Base-by-base conservation (phyloP, 1,139 yeast genomes). In the Debaryomyces sp. region DNA sequence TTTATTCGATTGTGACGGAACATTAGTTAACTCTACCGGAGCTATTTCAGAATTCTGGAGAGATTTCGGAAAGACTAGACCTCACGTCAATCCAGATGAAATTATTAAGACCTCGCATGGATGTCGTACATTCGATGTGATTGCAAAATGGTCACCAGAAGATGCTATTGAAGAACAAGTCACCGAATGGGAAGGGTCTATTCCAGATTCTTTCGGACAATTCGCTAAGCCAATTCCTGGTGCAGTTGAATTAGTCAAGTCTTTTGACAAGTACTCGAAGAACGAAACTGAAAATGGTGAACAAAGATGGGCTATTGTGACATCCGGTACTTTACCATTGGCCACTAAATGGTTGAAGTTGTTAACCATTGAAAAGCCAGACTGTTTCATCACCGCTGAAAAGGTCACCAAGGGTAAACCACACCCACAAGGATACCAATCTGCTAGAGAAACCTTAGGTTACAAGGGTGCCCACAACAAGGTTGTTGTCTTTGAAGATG, bases 1-100 rank as follows among this genome's bases (percentile, higher is more conserved):
- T 56, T 79, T 87, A 56, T 88, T 89, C 66, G 96, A 89, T 67
- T 83, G 91, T 49, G 96, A 89, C 64, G 96, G 96, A 48, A 89
- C 96, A 37, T 76, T 89, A 62, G 89, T 89, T 63, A 83, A 86
- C 64, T 87, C 96, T 36, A 88, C 92, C 52, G 85, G 84, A 51
- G 90, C 95, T 51, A 87, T 89, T 56, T 89, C 89, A 64, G 87
- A 82, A 62, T 84, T 88, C 73, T 88, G 95, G 95, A 79, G 80
- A 64, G 83, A 83, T 55, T 82, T 85, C 62, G 89, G 87, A 54
- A 73, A 81, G 65, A 79, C 82, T 58, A 79, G 87, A 69, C 86
- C 89, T 49, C 84, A 81, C 60, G 86, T 87, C 52, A 82, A 85
- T 69, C 82, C 89, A 21, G 84, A 82, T 50, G 83, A 82, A 59